Evolutionary conservation across 2,329 filamentous ascomycete species (phyloP).

Genomic region (Sporothrix inflata): DNA sequence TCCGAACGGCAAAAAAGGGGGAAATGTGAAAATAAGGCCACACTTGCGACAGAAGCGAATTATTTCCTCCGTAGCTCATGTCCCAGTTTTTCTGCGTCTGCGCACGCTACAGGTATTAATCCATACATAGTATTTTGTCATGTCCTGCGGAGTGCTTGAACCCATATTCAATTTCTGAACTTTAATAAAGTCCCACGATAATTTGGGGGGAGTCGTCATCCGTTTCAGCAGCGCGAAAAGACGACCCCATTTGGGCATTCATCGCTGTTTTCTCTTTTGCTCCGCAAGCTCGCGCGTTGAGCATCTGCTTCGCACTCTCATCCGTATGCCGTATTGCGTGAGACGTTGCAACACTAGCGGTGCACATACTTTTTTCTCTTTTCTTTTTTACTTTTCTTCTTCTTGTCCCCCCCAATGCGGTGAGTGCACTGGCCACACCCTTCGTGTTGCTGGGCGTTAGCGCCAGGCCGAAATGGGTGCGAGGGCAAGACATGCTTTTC

Average conservation of each 20-base stretch:
- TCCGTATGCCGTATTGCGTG: background rate
- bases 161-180: background rate
- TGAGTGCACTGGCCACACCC: background rate
- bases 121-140: too few relatives aligned
- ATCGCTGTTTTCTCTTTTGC: background rate
- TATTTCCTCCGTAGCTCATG: conserved; percentile 13
- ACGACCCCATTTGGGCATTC: background rate
- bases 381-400: background rate
- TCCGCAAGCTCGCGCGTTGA: background rate
- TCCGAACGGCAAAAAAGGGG: conserved; percentile 2
- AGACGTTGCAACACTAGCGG: background rate
- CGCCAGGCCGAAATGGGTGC: background rate
- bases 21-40: conserved; percentile 6
- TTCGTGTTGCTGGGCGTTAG: background rate
- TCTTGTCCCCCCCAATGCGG: background rate
- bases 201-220: conserved; percentile 21
- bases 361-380: background rate
- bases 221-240: conserved; percentile 3
- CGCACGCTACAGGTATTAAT: background rate
- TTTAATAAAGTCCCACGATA: conserved; percentile 5
- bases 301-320: background rate
- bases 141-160: background rate
- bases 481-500: background rate
- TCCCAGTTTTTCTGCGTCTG: background rate
- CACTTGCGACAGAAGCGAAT: conserved; percentile 7